Evolutionary conservation across 1,284 basidiomycete genomes (phyloP).

Genomic region (Singerocomus inundabilis): DNA sequence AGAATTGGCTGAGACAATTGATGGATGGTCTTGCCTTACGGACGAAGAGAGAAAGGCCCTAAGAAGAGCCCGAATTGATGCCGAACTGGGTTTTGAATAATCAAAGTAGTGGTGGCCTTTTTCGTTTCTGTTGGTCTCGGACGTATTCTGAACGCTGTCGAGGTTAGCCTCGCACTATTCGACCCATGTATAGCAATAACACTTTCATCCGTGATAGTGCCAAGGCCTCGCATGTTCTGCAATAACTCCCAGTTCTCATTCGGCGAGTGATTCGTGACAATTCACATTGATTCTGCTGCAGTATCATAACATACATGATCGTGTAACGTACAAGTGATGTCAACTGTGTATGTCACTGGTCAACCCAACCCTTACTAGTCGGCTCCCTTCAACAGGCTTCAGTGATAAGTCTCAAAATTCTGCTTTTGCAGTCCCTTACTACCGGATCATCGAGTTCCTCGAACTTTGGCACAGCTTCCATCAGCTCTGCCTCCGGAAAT

Average conservation of each 20-base stretch:
- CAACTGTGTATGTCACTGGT: neutral
- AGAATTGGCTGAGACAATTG: constrained; percentile 68
- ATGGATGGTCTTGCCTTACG: constrained; percentile 67
- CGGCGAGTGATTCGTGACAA: neutral
- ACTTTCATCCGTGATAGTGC: constrained; percentile 1
- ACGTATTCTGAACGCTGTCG: neutral
- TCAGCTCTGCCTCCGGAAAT: constrained; percentile 13
- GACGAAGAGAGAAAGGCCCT: constrained; percentile 63
- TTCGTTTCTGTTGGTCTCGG: neutral
- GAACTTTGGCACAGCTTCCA: constrained; percentile 22
- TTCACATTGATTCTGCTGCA: neutral
- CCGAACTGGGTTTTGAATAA: constrained; percentile 58
- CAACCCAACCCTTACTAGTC: no score
- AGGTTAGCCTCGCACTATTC: neutral
- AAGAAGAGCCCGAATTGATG: constrained; percentile 58
- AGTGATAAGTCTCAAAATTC: constrained; percentile 22
- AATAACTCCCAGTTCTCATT: neutral
- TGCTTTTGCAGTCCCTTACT: constrained; percentile 23
- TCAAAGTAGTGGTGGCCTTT: neutral
- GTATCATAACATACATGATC: neutral
- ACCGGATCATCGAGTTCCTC: constrained; percentile 11
- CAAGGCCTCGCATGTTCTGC: neutral
- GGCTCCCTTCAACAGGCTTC: constrained; percentile 1
- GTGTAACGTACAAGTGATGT: constrained; percentile 1
- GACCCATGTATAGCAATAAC: constrained; percentile 1